Percentiles rank a stretch among this genome's conserved stretches.
Evolutionary conservation across 176 grass and related monocot genomes (phyloP).

Genomic region (Thalia dealbata): DNA sequence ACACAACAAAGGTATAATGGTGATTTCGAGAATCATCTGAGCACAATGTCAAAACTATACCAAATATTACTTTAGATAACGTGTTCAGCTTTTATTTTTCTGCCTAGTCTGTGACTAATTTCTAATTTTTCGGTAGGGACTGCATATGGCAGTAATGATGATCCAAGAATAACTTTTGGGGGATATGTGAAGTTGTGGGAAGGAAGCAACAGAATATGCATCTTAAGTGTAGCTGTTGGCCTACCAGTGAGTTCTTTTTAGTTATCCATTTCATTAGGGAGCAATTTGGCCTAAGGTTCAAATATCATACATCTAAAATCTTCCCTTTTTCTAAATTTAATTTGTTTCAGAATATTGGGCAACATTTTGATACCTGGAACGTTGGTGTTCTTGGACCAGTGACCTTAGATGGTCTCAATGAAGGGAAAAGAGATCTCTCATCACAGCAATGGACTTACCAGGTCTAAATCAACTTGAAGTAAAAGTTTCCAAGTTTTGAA

Average conservation of each 20-base stretch:
- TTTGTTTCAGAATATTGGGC: constrained; percentile 51
- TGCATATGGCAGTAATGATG: constrained; percentile 42
- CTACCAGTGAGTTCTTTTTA: constrained; percentile 46
- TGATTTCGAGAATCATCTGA: no score
- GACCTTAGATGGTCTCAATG: constrained; percentile 48
- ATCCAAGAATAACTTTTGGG: constrained; percentile 51
- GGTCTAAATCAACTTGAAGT: constrained; percentile 17
- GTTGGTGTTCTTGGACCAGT: constrained; percentile 76
- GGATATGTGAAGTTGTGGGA: constrained; percentile 61
- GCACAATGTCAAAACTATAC: no score
- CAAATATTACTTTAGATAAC: no score
- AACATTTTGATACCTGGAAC: constrained; percentile 91
- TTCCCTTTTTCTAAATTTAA: no score
- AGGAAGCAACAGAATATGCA: constrained; percentile 87
- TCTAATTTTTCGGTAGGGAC: constrained; percentile 27
- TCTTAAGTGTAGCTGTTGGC: constrained; percentile 80
- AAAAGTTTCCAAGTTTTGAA: background rate
- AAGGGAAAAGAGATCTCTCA: constrained; percentile 57
- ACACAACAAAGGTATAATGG: background rate
- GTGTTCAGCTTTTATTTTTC: background rate
- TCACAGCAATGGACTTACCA: constrained; percentile 88
- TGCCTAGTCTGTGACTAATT: background rate
- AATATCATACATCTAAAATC: no score
- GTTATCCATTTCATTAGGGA: background rate
- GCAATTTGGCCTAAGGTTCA: no score